Evolutionary conservation across 305 asterid genomes (phyloP).

Genomic region (Caryopteris hybrid): DNA sequence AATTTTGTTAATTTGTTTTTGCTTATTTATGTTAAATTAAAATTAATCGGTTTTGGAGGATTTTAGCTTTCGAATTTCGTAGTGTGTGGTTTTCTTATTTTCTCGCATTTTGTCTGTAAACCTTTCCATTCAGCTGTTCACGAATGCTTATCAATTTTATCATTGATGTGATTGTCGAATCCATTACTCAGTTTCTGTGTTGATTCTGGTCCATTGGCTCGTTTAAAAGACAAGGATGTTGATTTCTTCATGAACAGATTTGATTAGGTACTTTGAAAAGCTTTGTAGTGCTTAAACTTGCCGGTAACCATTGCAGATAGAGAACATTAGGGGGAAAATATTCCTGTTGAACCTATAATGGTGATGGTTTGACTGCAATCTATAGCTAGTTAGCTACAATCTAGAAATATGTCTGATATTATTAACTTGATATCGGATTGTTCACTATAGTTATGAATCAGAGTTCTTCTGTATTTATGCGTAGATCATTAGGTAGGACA

Average conservation of each 20-base stretch:
- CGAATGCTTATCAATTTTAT: no score
- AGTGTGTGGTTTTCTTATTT: background rate
- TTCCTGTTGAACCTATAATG: background rate
- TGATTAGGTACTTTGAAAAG: background rate
- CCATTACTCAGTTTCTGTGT: no score
- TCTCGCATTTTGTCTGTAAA: background rate
- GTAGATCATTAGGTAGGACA: conserved; percentile 32
- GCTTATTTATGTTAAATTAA: background rate
- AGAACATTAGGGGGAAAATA: background rate
- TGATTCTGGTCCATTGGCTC: background rate
- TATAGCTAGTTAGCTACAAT: no score
- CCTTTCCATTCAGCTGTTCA: background rate
- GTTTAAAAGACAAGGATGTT: no score
- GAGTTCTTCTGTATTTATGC: conserved; percentile 11
- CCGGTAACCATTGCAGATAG: background rate
- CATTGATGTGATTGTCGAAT: no score
- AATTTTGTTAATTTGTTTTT: background rate
- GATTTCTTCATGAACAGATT: no score
- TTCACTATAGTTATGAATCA: background rate
- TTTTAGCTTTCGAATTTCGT: background rate
- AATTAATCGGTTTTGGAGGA: no score
- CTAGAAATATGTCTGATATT: background rate
- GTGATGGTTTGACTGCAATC: no score
- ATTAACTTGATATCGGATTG: background rate
- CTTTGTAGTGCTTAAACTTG: background rate